These are phyloP conservation scores for Omphalea diandra DNA, from an alignment of 441 rosid species.

Conservation along the genomic window DNA sequence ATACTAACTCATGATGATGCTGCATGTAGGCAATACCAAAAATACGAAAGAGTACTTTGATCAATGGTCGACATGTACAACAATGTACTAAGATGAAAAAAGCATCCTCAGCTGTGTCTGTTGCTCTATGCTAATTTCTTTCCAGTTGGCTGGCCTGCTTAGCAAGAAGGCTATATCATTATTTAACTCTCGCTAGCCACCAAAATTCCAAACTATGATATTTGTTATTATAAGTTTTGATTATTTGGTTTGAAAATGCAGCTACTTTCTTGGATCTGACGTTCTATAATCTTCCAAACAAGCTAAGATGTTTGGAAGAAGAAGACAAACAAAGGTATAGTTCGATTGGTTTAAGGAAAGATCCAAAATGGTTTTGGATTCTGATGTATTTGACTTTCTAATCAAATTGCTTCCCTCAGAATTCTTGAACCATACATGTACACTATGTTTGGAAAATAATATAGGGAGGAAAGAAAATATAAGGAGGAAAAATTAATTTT, in stretches of 20 bases:
- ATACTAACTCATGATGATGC: too few species aligned
- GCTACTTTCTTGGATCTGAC: not conserved
- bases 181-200: not conserved
- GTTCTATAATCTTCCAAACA: not conserved
- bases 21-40: too few species aligned
- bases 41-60: too few species aligned
- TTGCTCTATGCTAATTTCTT: too few species aligned
- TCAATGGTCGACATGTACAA: too few species aligned
- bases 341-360: not conserved
- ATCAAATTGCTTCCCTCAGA: not conserved
- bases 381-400: not conserved
- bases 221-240: not conserved
- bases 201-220: not conserved
- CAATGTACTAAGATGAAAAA: too few species aligned
- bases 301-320: not conserved
- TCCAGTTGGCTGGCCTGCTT: not conserved
- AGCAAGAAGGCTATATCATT: not conserved
- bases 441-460: too few species aligned
- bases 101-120: too few species aligned
- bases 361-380: not conserved
- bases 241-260: not conserved
- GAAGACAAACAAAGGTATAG: not conserved
- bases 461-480: too few species aligned
- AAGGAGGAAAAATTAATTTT: too few species aligned
- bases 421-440: not conserved